phyloP scores from a whole-genome alignment of 495 filamentous ascomycete genomes.

The Pseudomonodictys pantanalensis region DNA sequence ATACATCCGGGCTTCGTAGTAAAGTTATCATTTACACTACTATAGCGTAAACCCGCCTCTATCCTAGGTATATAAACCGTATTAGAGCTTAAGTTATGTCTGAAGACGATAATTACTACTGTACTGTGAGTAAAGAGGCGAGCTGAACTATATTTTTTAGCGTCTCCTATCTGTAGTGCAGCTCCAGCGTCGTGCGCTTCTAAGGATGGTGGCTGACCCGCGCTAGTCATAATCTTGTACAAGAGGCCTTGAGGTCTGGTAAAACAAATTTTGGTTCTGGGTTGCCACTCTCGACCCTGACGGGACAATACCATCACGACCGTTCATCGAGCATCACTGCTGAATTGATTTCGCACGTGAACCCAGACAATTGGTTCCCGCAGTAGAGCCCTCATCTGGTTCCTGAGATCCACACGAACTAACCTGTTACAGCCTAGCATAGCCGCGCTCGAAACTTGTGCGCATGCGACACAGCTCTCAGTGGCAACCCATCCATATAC shows the following conservation, averaged over 20 bases:
- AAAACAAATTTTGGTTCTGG: neutral
- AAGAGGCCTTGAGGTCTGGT: neutral
- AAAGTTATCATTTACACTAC: no score
- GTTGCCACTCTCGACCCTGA: neutral
- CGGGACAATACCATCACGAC: neutral
- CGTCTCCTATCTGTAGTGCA: neutral
- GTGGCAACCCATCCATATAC: no score
- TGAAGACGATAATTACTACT: neutral
- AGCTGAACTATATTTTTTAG: neutral
- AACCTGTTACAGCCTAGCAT: no score
- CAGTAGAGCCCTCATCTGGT: no score
- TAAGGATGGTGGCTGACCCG: neutral
- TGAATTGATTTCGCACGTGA: neutral
- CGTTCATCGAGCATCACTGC: neutral
- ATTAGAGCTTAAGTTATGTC: no score
- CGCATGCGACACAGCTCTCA: no score
- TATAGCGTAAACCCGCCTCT: no score
- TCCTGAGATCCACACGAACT: no score
- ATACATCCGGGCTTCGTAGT: neutral
- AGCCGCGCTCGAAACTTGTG: no score
- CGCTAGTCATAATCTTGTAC: neutral
- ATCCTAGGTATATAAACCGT: no score
- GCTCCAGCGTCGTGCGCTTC: neutral
- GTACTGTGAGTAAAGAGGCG: neutral
- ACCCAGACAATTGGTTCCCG: no score